Evolutionary conservation across 1,139 yeast genomes (phyloP).

Genomic region (Candida tropicalis): DNA sequence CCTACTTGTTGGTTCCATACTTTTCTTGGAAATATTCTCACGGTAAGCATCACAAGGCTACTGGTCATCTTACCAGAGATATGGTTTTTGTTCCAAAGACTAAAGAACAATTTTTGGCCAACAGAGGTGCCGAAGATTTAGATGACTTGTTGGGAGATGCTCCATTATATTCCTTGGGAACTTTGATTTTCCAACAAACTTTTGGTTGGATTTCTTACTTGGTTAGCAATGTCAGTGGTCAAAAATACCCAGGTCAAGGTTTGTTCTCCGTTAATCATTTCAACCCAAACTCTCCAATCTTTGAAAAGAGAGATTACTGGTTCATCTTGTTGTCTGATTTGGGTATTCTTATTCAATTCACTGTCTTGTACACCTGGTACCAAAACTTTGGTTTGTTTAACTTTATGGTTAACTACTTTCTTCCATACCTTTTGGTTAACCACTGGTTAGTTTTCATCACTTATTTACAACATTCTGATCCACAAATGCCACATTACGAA

Average conservation of each 20-base stretch:
- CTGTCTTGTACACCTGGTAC: constrained; percentile 65
- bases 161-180: constrained; percentile 62
- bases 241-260: constrained; percentile 54
- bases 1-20: constrained; percentile 77
- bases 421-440: constrained; percentile 81
- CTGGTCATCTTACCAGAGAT: constrained; percentile 79
- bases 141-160: constrained; percentile 72
- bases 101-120: constrained; percentile 53
- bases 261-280: constrained; percentile 51
- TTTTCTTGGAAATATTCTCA: constrained; percentile 86
- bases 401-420: constrained; percentile 68
- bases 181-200: constrained; percentile 66
- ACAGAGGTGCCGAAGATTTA: constrained; percentile 42
- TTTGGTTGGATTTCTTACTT: constrained; percentile 77
- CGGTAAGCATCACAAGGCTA: constrained; percentile 85
- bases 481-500: constrained; percentile 77
- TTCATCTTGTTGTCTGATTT: constrained; percentile 70
- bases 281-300: constrained; percentile 72
- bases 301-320: constrained; percentile 71
- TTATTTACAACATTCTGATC: constrained; percentile 82
- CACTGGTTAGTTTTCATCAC: constrained; percentile 91
- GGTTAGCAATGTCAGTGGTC: constrained; percentile 76
- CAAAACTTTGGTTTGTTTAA: constrained; percentile 63
- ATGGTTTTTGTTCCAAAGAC: constrained; percentile 82
- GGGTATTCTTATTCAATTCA: constrained; percentile 60